Conservation (phyloP, 495 filamentous ascomycete genomes). For the Lasiosphaeria ovina region DNA sequence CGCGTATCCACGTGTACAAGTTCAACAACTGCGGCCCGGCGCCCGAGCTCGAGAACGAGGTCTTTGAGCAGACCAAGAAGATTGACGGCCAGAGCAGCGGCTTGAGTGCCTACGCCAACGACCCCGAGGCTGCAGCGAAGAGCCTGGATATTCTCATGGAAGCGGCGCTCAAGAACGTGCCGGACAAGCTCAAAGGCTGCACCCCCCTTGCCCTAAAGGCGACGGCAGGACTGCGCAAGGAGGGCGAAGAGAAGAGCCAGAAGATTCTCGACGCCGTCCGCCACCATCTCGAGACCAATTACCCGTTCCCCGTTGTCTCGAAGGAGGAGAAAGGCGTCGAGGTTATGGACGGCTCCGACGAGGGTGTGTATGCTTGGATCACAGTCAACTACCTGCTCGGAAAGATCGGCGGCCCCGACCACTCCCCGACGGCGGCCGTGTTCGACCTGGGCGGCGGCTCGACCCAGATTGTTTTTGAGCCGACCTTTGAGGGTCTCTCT, state of each 20-base stretch:
- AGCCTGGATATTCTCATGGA: conserved; percentile 86
- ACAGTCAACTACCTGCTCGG: conserved; percentile 97
- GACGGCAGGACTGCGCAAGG: conserved; percentile 83
- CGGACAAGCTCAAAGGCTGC: conserved; percentile 81
- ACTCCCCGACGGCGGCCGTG: conserved; percentile 85
- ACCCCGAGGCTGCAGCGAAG: conserved; percentile 82
- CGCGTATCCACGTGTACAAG: conserved; percentile 94
- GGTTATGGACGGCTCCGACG: conserved; percentile 94
- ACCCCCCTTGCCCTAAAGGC: conserved; percentile 94
- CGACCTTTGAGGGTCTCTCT: conserved; percentile 73
- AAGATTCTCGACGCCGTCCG: conserved; percentile 86
- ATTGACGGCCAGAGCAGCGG: conserved; percentile 70
- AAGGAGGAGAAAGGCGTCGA: conserved; percentile 79
- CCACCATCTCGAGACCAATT: conserved; percentile 76
- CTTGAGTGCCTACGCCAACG: conserved; percentile 77
- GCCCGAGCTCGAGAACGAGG: conserved; percentile 84
- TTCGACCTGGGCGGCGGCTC: conserved; percentile 96
- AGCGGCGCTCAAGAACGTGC: conserved; percentile 76
- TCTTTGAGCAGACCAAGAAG: conserved; percentile 84
- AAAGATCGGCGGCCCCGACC: conserved; percentile 91
- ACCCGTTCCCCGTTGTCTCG: conserved; percentile 91
- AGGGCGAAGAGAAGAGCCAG: conserved; percentile 77
- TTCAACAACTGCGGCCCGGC: conserved; percentile 98
- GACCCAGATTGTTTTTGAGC: conserved; percentile 97
- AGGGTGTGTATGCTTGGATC: conserved; percentile 99